These are phyloP conservation scores for Apiotrichum domesticum DNA, from an alignment of 1,284 basidiomycete genomes.

Conservation along the genomic window DNA sequence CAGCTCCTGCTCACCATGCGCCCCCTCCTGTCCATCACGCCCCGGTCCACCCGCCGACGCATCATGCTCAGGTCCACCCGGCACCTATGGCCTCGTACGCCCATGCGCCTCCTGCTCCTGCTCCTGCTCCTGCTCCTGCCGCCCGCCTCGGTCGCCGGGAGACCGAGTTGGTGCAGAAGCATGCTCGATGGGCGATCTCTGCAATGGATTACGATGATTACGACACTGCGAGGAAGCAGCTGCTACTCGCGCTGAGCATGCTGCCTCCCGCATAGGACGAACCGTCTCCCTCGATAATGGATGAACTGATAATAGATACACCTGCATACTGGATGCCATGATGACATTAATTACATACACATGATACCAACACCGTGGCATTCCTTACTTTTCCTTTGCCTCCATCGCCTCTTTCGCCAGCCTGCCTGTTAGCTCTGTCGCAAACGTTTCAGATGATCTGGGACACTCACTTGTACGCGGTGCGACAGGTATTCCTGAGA, in stretches of 20 bases:
- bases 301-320: neutral
- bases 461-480: slow-evolving; percentile 29
- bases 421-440: neutral
- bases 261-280: slow-evolving; percentile 41
- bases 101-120: neutral
- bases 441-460: too few relatives aligned
- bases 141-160: slow-evolving; percentile 27
- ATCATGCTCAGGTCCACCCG: neutral
- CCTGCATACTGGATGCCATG: neutral
- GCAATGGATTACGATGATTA: slow-evolving; percentile 87
- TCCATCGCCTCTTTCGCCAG: slow-evolving; percentile 1
- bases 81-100: neutral
- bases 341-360: neutral
- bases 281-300: neutral
- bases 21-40: too few relatives aligned
- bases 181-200: slow-evolving; percentile 83
- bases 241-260: slow-evolving; percentile 64
- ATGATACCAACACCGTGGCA: neutral
- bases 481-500: slow-evolving; percentile 12
- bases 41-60: neutral
- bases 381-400: neutral
- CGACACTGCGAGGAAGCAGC: slow-evolving; percentile 71
- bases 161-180: slow-evolving; percentile 74
- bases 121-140: neutral
- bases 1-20: too few relatives aligned